Evolutionary conservation across 208 protist species (phyloP).

Genomic region (Spongospora subterranea): DNA sequence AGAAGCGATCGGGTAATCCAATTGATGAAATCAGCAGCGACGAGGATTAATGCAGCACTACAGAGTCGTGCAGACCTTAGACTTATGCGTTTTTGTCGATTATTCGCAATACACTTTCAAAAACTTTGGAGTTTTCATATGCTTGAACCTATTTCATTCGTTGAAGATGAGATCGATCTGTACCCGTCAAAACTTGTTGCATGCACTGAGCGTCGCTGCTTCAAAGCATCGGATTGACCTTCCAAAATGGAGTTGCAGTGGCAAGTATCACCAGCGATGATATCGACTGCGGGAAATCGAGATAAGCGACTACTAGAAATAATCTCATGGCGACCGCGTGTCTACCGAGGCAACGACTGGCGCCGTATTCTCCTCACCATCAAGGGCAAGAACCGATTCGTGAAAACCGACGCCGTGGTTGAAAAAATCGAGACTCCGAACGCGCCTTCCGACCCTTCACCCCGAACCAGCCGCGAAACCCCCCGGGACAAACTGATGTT

Average conservation of each 20-base stretch:
- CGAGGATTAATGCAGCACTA: constrained; percentile 63
- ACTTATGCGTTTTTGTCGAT: too few relatives aligned
- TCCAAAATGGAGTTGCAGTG: too few relatives aligned
- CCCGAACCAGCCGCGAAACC: constrained; percentile 6
- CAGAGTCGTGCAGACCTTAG: too few relatives aligned
- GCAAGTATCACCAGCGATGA: background rate
- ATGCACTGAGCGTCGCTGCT: too few relatives aligned
- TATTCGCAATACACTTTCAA: too few relatives aligned
- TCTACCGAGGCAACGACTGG: constrained; percentile 44
- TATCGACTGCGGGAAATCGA: background rate
- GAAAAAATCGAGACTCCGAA: background rate
- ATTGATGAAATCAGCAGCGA: constrained; percentile 67
- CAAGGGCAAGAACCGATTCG: background rate
- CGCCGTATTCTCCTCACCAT: constrained; percentile 18
- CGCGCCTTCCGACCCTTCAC: background rate
- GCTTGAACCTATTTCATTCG: too few relatives aligned
- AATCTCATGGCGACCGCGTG: constrained; percentile 9
- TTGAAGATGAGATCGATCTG: too few relatives aligned
- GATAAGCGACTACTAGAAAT: constrained; percentile 14
- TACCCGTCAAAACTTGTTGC: too few relatives aligned
- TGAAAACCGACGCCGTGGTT: background rate
- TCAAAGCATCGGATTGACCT: too few relatives aligned
- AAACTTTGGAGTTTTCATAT: too few relatives aligned
- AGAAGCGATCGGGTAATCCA: constrained; percentile 69
- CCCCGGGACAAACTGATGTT: background rate